A percentile compares a stretch with the other conserved stretches of the same genome.
Evolutionary conservation across 768 basidiomycete species (phyloP).

Genomic region (Leccinum boreale): DNA sequence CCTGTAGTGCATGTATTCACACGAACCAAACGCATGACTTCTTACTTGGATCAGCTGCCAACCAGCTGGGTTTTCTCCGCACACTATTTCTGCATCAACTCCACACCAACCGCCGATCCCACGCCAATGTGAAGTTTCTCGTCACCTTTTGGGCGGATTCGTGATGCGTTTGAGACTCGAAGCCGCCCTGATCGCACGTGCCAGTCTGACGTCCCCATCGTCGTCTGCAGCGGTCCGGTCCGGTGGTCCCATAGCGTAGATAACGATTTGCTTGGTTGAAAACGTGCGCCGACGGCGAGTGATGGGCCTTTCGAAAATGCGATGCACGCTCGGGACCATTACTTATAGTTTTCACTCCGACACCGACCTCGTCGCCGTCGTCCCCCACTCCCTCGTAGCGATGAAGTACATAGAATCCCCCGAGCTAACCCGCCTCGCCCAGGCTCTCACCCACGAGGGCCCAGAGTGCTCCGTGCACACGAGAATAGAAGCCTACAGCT

Average conservation of each 20-base stretch:
- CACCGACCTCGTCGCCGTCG: not conserved
- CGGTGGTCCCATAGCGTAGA: not conserved
- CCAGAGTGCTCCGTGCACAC: slow-evolving; percentile 88
- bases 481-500: slow-evolving; percentile 94
- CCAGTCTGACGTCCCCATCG: not conserved
- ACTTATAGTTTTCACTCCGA: slow-evolving; percentile 20
- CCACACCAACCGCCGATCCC: not conserved
- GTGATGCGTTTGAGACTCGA: not conserved
- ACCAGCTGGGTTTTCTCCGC: not conserved
- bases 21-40: not conserved
- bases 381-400: not conserved
- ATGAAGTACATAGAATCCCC: slow-evolving; percentile 93
- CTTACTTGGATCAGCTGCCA: not conserved
- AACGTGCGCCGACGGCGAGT: slow-evolving; percentile 1
- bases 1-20: slow-evolving; percentile 18
- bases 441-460: slow-evolving; percentile 80
- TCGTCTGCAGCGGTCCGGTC: not conserved
- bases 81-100: no score
- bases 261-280: not conserved
- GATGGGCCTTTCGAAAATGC: slow-evolving; percentile 8
- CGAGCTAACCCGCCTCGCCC: slow-evolving; percentile 71
- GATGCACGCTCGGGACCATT: not conserved
- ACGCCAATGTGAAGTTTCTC: not conserved
- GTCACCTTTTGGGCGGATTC: no score
- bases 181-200: not conserved